Evolutionary conservation across 192 early-diverging fungal species (phyloP).

Genomic region (Coemansia brasiliensis): DNA sequence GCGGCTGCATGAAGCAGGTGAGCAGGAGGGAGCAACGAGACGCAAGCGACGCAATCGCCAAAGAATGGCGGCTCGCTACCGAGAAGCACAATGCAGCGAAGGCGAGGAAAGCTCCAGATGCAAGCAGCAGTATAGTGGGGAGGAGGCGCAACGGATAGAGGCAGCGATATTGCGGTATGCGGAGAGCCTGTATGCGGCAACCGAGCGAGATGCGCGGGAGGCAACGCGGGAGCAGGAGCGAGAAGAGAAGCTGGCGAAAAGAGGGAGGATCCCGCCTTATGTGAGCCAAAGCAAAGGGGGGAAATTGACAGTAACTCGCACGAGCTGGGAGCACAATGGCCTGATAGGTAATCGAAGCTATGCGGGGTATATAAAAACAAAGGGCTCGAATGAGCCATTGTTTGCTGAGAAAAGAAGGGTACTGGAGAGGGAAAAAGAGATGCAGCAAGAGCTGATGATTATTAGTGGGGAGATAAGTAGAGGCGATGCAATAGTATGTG

Average conservation of each 20-base stretch:
- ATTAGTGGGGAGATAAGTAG: constrained; percentile 7
- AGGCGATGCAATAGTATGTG: constrained; percentile 18
- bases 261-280: constrained; percentile 36
- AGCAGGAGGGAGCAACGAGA: neutral
- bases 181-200: constrained; percentile 36
- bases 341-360: constrained; percentile 27
- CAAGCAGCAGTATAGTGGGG: constrained; percentile 1
- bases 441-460: constrained; percentile 25
- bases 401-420: constrained; percentile 2
- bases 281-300: constrained; percentile 6
- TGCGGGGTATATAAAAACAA: constrained; percentile 9
- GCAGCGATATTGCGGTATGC: constrained; percentile 33
- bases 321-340: constrained; percentile 17
- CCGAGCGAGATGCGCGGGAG: constrained; percentile 23
- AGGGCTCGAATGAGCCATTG: neutral
- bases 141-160: constrained; percentile 21
- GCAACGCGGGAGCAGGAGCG: neutral
- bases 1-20: neutral
- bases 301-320: constrained; percentile 1
- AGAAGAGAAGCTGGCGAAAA: constrained; percentile 15
- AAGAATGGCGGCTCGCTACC: neutral
- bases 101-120: neutral
- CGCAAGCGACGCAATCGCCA: neutral
- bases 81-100: neutral
- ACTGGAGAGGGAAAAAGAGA: neutral